Conservation (phyloP, 192 early-diverging fungal genomes). For the Coemansia furcata region DNA sequence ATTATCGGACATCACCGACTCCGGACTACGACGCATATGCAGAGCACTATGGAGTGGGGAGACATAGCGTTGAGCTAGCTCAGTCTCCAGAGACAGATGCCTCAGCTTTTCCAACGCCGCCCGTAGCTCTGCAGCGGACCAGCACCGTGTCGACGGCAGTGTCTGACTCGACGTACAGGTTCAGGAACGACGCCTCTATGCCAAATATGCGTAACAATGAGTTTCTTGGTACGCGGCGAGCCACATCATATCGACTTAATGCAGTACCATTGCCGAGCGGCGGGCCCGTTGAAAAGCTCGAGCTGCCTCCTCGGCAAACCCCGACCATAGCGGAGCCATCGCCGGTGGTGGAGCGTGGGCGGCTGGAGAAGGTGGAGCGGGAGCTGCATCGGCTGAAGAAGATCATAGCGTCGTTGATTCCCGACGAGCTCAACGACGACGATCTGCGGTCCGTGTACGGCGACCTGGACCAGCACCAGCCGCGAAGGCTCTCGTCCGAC, state of each 20-base stretch:
- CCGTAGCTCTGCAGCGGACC: neutral
- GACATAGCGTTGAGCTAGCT: neutral
- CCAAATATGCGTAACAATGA: neutral
- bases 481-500: conserved; percentile 16
- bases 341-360: conserved; percentile 27
- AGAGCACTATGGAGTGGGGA: neutral
- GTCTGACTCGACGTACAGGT: neutral
- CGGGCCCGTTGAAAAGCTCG: neutral
- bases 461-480: conserved; percentile 24
- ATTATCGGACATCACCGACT: neutral
- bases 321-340: neutral
- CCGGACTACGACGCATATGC: neutral
- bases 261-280: neutral
- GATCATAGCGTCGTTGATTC: conserved; percentile 46
- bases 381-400: conserved; percentile 46
- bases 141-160: conserved; percentile 1
- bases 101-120: neutral
- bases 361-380: conserved; percentile 47
- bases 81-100: neutral
- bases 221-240: neutral
- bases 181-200: neutral
- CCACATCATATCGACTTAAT: neutral
- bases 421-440: conserved; percentile 46
- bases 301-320: neutral
- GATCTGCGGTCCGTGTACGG: conserved; percentile 50